Conservation (phyloP, 805 yeast genomes). For the Teunomyces kruisii region DNA sequence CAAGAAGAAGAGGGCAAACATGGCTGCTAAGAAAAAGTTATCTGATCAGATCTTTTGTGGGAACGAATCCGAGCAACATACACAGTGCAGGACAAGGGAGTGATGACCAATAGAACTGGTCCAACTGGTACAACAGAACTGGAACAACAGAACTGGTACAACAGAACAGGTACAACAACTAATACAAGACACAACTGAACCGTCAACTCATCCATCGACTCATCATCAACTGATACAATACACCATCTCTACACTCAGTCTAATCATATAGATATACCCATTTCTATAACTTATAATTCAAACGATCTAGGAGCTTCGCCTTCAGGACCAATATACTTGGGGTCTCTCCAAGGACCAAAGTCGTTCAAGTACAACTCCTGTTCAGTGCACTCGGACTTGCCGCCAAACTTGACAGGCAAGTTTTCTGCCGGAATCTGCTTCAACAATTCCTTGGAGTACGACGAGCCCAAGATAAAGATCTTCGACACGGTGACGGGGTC, state of each 20-base stretch:
- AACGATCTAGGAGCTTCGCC: conserved; percentile 77
- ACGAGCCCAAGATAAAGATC: conserved; percentile 80
- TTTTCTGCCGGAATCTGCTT: conserved; percentile 93
- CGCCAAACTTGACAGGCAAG: conserved; percentile 90
- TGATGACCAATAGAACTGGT: too few species aligned
- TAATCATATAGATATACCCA: conserved; percentile 3
- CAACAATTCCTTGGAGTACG: conserved; percentile 77
- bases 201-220: too few species aligned
- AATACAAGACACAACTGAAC: too few species aligned
- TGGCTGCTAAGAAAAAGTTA: background rate
- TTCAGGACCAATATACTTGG: conserved; percentile 86
- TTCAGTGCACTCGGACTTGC: conserved; percentile 63
- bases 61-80: too few species aligned
- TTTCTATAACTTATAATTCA: conserved; percentile 3
- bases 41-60: conserved; percentile 1
- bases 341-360: conserved; percentile 97
- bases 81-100: too few species aligned
- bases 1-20: conserved; percentile 1
- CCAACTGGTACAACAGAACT: too few species aligned
- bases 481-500: conserved; percentile 97
- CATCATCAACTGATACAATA: too few species aligned
- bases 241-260: background rate
- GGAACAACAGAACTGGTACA: too few species aligned
- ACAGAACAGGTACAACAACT: too few species aligned
- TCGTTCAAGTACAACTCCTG: conserved; percentile 87